Base-by-base conservation (phyloP, 805 yeast species). In the Spathaspora girioi region DNA sequence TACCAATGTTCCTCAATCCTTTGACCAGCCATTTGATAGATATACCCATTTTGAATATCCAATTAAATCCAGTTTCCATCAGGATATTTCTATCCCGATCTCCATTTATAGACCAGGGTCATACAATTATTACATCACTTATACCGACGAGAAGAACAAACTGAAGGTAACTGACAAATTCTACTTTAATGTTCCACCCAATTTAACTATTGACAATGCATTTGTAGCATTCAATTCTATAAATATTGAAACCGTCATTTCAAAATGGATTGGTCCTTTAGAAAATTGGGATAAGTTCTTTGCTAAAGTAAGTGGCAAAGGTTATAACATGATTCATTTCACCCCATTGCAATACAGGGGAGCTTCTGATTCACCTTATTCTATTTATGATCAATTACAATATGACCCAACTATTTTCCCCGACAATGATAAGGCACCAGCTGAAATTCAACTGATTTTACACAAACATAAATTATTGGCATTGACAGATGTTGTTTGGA, bases 301-400 rank as follows among this genome's bases (percentile, higher is more conserved):
- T 52, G 64, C 66, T 1, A 79, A 79, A 45, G 79, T 93, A 44
- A 69, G 84, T 14, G 64, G 69, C 8, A 94, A 94, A 67, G 92
- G 94, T 18, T 93, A 93, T 73, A 94, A 94, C 67, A 89, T 93
- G 97, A 75, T 94, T 43, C 99, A 93, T 72, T 93, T 93, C 66
- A 92, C 97, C 5, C 99, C 99, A 0, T 75, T 93, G 58, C 97
- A 93, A 68, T 71, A 84, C 56, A 78, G 98, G 50, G 99, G 99
- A 32, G 86, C 78, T 54, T 88, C 97, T 1, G 81, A 92, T 66
- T 92, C 97, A 6, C 99, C 99, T 0, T 93, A 92, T 64, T 89
- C 97, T 3, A 89, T 93, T 49, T 85, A 71, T 59, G 97, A 93
- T 65, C 98, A 94, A 68, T 77, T 90, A 54, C 67, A 62, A 23